Conservation (phyloP, 208 protist genomes). For the Leishmania tropica region DNA sequence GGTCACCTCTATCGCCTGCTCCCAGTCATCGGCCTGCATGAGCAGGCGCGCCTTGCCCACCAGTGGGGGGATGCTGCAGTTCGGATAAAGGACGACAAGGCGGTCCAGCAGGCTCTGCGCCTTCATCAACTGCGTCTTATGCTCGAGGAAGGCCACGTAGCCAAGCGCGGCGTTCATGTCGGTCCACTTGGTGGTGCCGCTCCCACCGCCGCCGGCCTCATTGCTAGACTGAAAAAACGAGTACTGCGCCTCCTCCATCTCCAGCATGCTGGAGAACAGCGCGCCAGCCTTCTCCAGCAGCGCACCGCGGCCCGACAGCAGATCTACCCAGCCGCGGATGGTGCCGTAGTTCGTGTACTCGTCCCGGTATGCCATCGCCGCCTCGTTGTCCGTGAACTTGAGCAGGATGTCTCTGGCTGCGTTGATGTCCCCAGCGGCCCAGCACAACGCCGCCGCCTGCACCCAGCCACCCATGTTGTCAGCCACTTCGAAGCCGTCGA, state of each 20-base stretch:
- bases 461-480: slow-evolving; percentile 58
- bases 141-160: slow-evolving; percentile 82
- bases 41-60: slow-evolving; percentile 87
- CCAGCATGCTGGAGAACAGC: slow-evolving; percentile 72
- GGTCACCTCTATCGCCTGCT: slow-evolving; percentile 86
- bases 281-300: slow-evolving; percentile 85
- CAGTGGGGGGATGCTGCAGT: slow-evolving; percentile 60
- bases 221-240: slow-evolving; percentile 16
- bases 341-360: slow-evolving; percentile 83
- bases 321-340: slow-evolving; percentile 85
- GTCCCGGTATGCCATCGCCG: slow-evolving; percentile 57
- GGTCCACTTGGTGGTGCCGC: slow-evolving; percentile 24
- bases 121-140: slow-evolving; percentile 73
- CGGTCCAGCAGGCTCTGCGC: slow-evolving; percentile 87
- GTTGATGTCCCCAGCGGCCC: slow-evolving; percentile 62
- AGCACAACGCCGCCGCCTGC: slow-evolving; percentile 73
- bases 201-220: neutral
- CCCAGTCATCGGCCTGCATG: slow-evolving; percentile 93
- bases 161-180: slow-evolving; percentile 87
- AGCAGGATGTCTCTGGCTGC: slow-evolving; percentile 71
- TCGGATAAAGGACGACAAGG: slow-evolving; percentile 73
- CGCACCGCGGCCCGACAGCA: slow-evolving; percentile 75
- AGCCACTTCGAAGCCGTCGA: slow-evolving; percentile 45
- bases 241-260: slow-evolving; percentile 41
- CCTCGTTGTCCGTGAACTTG: slow-evolving; percentile 35